These are phyloP conservation scores for Rhodotorula sp. DNA, from an alignment of 1,284 basidiomycete genomes.

Conservation along the genomic window DNA sequence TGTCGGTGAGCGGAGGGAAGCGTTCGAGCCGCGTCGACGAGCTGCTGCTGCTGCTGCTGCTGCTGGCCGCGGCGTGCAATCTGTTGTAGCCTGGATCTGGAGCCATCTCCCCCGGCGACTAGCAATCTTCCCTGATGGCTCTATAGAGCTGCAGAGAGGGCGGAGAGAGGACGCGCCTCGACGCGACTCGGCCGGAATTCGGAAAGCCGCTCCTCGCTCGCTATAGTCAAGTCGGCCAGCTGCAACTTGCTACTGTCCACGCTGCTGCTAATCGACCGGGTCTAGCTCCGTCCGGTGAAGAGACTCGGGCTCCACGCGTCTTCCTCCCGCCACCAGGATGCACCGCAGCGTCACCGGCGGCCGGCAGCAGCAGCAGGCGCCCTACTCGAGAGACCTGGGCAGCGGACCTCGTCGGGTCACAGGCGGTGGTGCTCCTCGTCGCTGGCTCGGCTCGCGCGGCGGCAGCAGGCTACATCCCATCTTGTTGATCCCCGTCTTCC, in stretches of 20 bases:
- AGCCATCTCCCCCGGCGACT: neutral
- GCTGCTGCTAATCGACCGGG: too few relatives aligned
- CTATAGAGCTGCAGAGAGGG: too few relatives aligned
- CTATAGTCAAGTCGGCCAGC: too few relatives aligned
- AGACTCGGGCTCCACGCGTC: neutral
- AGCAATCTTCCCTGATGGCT: too few relatives aligned
- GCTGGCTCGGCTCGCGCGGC: conserved; percentile 15
- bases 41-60: neutral
- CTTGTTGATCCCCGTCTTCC: conserved; percentile 37
- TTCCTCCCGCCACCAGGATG: neutral
- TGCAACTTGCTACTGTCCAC: too few relatives aligned
- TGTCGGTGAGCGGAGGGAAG: conserved; percentile 14
- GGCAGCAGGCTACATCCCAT: conserved; percentile 26
- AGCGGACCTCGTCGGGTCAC: neutral
- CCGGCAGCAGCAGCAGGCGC: neutral
- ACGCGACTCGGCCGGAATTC: neutral
- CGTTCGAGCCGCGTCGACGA: conserved; percentile 10
- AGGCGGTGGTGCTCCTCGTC: neutral
- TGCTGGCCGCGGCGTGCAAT: neutral
- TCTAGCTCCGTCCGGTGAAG: neutral
- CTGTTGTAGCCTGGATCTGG: too few relatives aligned
- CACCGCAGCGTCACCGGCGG: neutral
- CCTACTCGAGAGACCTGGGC: neutral
- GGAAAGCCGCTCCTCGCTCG: too few relatives aligned
- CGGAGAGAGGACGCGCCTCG: too few relatives aligned